phyloP scores from a whole-genome alignment of 306 rosid species.

The Macrotyloma uniflorum region DNA sequence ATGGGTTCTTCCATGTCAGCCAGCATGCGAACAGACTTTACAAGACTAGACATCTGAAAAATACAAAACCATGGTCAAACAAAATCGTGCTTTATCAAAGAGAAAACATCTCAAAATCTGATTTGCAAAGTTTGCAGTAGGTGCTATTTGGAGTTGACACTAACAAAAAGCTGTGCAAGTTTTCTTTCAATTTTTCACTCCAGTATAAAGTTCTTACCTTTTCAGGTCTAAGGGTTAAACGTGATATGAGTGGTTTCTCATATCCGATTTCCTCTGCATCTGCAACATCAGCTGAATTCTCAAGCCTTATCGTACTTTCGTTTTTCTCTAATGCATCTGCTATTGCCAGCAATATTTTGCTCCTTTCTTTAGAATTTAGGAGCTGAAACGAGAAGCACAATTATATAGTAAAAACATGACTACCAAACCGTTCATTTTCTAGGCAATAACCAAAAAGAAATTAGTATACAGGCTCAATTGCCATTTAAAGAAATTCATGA shows the following conservation, averaged over 20 bases:
- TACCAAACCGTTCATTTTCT: not conserved
- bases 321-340: constrained; percentile 75
- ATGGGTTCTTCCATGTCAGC: constrained; percentile 90
- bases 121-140: not conserved
- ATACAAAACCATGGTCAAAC: constrained; percentile 30
- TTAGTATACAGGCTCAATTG: not conserved
- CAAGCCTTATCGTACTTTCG: constrained; percentile 56
- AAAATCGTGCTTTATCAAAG: not conserved
- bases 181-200: constrained; percentile 23
- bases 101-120: not conserved
- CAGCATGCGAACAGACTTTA: constrained; percentile 72
- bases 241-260: constrained; percentile 74
- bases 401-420: not conserved
- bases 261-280: constrained; percentile 69
- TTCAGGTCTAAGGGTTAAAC: constrained; percentile 73
- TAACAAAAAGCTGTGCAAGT: not conserved
- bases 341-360: constrained; percentile 64
- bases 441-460: not conserved
- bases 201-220: constrained; percentile 55
- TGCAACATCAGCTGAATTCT: constrained; percentile 70
- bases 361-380: constrained; percentile 64
- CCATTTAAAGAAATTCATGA: constrained; percentile 12
- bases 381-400: constrained; percentile 49
- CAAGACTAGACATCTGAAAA: constrained; percentile 72
- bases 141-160: constrained; percentile 33